Evolutionary conservation across 306 rosid genomes (phyloP), one percentile per base, ranked within the genome.

Genomic region (Castanea sativa): DNA sequence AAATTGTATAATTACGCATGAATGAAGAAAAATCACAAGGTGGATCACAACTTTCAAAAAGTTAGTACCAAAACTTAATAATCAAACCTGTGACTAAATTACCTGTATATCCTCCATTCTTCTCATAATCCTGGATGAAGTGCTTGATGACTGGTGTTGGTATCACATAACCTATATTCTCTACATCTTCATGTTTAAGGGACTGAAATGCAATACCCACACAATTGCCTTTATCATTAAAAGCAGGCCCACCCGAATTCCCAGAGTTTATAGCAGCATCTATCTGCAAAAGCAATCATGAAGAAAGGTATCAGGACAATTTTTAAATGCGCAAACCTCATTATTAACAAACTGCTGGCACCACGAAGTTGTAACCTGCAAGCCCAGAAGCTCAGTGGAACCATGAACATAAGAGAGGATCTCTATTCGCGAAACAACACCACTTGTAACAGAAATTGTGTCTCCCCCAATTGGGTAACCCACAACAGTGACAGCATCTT

Each of bases 161-260:
- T 81, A 96, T 96, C 81, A 96, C 98, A 73, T 96, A 91, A 78
- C 98, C 99, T 81, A 93, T 90, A 76, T 96, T 96, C 84, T 96
- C 98, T 9, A 55, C 98, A 75, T 96, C 99, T 73, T 96, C 99
- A 18, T 96, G 94, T 84, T 96, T 96, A 69, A 96, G 98, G 71
- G 98, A 93, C 87, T 96, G 99, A 87, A 96, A 96, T 82, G 99
- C 99, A 77, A 96, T 91, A 78, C 99, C 99, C 79, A 96, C 99
- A 73, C 99, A 96, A 33, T 86, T 93, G 71, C 99, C 97, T 78
- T 88, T 91, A 79, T 90, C 94, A 77, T 90, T 96, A 75, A 96
- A 96, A 19, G 99, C 99, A 82, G 99, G 99, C 60, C 99, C 99
- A 67, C 98, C 99, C 7, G 98, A 96, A 90, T 96, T 96, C 56